Evolutionary conservation across 148 eudicot species (phyloP), one percentile per base, ranked within the genome.

Genomic region (Mesembryanthemum crystallinum): DNA sequence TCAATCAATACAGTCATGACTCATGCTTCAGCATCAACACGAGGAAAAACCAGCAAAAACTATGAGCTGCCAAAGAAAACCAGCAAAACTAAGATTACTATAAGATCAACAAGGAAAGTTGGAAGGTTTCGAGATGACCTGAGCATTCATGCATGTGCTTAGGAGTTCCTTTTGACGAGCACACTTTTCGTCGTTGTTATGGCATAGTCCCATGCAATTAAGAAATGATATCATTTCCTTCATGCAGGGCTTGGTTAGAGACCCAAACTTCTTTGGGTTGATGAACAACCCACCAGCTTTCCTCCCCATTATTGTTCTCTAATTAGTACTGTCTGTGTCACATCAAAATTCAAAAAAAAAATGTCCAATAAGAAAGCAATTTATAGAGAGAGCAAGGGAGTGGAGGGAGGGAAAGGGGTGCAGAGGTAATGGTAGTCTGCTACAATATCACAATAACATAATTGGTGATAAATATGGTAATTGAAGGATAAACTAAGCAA

Each of bases 151-250:
- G 89, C 99, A 96, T 33, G 87, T 78, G 80, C 79, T 78, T 70
- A 96, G 78, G 66, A 85, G 85, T 43, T 88, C 86, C 83, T 90
- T 89, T 64, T 96, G 97, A 32, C 89, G 88, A n/a, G 35, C 82
- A 71, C 98, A 96, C 63, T 90, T 96, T 28, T 85, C 87, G 71
- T 91, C 95, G 37, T 82, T 85, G 89, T 85, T 85, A 15, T 96
- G 86, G 81, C 84, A 85, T 27, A 90, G 82, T 76, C 88, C 80
- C 87, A 91, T 76, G 77, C 98, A 96, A 82, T 82, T 89, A 25
- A 96, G 91, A 74, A 91, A 91, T 15, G 90, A 42, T 27, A 91
- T 67, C 92, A 86, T 92, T 80, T 96, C 98, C 81, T 89, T 96
- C 93, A 86, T 81, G 79, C 98, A 92, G 61, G 98, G 97, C 81